Base-by-base conservation (phyloP, 2,329 filamentous ascomycete species). In the Colletotrichum tofieldiae region DNA sequence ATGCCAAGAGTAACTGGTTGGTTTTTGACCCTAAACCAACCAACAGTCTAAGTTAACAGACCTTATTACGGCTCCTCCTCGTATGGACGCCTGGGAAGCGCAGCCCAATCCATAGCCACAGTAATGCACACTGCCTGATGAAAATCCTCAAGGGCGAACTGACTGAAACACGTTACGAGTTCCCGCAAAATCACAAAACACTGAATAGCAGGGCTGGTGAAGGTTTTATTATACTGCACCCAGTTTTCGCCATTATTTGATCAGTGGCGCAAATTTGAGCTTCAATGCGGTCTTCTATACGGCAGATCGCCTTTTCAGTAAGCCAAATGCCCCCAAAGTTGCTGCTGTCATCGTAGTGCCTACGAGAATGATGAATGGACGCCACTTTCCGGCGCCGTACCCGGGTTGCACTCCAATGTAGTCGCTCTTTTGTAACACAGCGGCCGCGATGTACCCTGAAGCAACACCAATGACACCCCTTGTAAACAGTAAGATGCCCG, bases 111-210 rank as follows among this genome's bases (percentile, higher is more conserved):
- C 95, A 98, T 80, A 95, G 98, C 80, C 93, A 94, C 81, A 92
- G 92, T 78, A 93, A 95, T 73, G 94, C 94, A 41, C 95, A 98
- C 81, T 98, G 95, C 82, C 86, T 98, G 76, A 98, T 97, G 94
- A 97, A 97, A 92, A 91, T 96, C 75, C 88, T 98, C 74, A 91
- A 90, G 76, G 95, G 95, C 55, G 88, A 86, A 72, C 85, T 98
- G 72, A 93, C 90, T 76, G 95, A 98, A 84, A 96, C 93, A n/a
- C 89, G 94, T 68, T 97, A 94, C 81, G 87, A 88, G 62, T 94
- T 93, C 84, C 94, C 94, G 0, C 79, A 84, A 52, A 79, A 80
- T 26, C 79, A 85, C 70, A 81, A 93, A 69, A 92, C 8, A 2
- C 37, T 18, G 26, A 6, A 9, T 1, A 12, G 11, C 3, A 3